A percentile compares a stretch with the other conserved stretches of the same genome.
Conservation (phyloP, 345 rosid species). For the Trapa incisa region DNA sequence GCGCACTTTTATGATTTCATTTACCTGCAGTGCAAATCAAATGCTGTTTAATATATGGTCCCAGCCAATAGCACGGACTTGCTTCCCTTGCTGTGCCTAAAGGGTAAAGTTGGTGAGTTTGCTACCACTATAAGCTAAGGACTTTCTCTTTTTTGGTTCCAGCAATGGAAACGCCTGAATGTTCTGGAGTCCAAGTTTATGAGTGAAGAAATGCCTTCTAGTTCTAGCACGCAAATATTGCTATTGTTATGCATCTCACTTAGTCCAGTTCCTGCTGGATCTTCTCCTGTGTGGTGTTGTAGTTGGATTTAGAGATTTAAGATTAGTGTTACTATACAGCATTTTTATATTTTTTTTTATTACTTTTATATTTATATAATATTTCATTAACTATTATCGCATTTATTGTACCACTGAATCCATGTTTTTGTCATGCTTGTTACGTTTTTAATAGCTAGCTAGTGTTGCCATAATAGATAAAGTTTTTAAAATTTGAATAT, state of each 20-base stretch:
- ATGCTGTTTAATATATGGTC: not conserved
- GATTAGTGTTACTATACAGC: too few species aligned
- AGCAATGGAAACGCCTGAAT: constrained; percentile 49
- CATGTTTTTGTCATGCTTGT: too few species aligned
- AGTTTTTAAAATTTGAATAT: too few species aligned
- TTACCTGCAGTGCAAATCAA: not conserved
- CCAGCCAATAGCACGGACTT: not conserved
- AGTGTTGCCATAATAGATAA: too few species aligned
- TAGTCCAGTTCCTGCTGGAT: not conserved
- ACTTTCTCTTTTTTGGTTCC: not conserved
- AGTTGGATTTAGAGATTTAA: too few species aligned
- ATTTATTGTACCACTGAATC: too few species aligned
- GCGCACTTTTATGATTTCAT: not conserved
- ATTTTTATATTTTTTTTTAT: too few species aligned
- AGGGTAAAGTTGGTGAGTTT: not conserved
- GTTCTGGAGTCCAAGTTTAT: constrained; percentile 39
- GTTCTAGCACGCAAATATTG: not conserved
- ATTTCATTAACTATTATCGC: too few species aligned
- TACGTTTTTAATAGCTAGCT: too few species aligned
- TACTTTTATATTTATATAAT: too few species aligned
- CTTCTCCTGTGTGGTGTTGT: too few species aligned
- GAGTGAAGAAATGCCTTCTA: constrained; percentile 4
- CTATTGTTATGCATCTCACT: not conserved
- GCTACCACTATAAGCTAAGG: not conserved
- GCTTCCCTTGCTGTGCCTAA: not conserved